Conservation (phyloP, 176 grass and related monocot species). For the Eleusine coracana region DNA sequence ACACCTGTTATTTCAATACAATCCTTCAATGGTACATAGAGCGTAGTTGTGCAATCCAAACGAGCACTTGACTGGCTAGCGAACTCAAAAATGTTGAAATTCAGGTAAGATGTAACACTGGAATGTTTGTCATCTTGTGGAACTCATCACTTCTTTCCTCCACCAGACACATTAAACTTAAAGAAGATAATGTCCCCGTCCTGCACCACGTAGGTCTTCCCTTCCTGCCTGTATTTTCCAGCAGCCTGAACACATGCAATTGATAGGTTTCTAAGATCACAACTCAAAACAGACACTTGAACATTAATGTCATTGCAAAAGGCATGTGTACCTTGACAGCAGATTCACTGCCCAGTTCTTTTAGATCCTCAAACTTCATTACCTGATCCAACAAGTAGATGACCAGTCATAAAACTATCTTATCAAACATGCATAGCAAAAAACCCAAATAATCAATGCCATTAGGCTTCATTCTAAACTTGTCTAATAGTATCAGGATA, state of each 20-base stretch:
- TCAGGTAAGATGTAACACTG: slow-evolving; percentile 1
- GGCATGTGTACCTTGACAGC: slow-evolving; percentile 72
- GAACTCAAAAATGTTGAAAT: slow-evolving; percentile 25
- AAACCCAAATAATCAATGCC: neutral
- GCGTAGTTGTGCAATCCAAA: slow-evolving; percentile 27
- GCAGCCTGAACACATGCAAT: slow-evolving; percentile 54
- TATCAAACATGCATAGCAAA: neutral
- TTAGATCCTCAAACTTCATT: slow-evolving; percentile 98
- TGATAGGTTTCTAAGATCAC: neutral
- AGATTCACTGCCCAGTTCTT: slow-evolving; percentile 82
- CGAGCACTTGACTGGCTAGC: slow-evolving; percentile 5
- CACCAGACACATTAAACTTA: slow-evolving; percentile 96
- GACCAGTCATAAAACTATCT: slow-evolving; percentile 21
- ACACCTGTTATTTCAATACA: slow-evolving; percentile 32
- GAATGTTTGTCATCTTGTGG: neutral
- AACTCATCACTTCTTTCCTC: slow-evolving; percentile 82
- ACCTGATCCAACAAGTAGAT: slow-evolving; percentile 57
- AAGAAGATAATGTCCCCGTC: slow-evolving; percentile 98
- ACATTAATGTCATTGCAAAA: neutral
- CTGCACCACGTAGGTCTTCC: slow-evolving; percentile 97
- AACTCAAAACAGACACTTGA: neutral
- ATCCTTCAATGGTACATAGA: slow-evolving; percentile 13
- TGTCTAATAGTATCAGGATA: neutral
- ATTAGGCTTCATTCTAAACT: neutral
- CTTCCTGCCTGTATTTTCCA: slow-evolving; percentile 96